Evolutionary conservation across 2,329 filamentous ascomycete genomes (phyloP).

Genomic region (Hypomyces rosellus): DNA sequence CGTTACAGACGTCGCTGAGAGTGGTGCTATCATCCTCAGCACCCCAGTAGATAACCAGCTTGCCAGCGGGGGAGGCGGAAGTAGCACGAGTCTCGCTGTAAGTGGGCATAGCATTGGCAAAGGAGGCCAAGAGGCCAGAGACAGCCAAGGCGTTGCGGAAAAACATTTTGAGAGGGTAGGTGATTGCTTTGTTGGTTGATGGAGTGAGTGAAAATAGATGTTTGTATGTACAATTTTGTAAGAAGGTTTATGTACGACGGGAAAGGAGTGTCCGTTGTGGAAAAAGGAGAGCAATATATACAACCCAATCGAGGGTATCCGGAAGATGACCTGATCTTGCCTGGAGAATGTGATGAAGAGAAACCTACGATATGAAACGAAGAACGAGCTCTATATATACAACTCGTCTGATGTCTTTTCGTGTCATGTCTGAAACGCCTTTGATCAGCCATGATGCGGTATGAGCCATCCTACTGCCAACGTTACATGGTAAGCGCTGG

Average conservation of each 20-base stretch:
- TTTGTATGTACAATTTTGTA: background rate
- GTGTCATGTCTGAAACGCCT: too few relatives aligned
- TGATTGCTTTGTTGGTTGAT: background rate
- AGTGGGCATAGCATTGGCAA: conserved; percentile 1
- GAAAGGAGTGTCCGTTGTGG: background rate
- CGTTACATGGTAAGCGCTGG: too few relatives aligned
- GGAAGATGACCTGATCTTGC: background rate
- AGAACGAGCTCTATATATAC: too few relatives aligned
- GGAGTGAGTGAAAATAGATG: background rate
- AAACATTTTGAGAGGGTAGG: background rate
- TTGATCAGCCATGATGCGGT: too few relatives aligned
- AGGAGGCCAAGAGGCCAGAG: background rate
- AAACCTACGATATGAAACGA: too few relatives aligned
- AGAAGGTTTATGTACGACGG: background rate
- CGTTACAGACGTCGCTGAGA: conserved; percentile 13
- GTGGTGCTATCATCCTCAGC: conserved; percentile 14
- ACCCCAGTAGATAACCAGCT: conserved; percentile 17
- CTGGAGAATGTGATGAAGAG: background rate
- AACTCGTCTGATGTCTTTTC: too few relatives aligned
- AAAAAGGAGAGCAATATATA: background rate
- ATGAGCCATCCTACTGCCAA: too few relatives aligned
- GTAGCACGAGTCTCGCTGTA: background rate
- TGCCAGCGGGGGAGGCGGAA: conserved; percentile 2
- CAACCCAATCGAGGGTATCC: background rate
- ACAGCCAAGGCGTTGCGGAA: background rate